phyloP scores from a whole-genome alignment of 2,329 filamentous ascomycete species.

The Trichoderma citrinoviride region DNA sequence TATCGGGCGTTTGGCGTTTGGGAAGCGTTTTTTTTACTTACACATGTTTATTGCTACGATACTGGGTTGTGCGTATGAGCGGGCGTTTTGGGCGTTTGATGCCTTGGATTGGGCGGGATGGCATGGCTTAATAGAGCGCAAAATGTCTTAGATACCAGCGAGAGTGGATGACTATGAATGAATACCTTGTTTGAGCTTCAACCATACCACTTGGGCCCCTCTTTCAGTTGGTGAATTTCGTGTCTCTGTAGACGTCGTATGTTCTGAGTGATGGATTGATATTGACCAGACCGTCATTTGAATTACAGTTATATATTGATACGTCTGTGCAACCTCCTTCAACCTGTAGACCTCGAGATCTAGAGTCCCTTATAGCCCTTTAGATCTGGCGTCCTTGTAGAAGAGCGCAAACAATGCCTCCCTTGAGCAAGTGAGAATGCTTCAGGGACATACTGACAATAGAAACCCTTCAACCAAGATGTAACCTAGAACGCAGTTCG shows the following conservation, averaged over 20 bases:
- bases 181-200: neutral
- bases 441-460: too few relatives aligned
- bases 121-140: conserved; percentile 10
- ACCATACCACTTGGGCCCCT: neutral
- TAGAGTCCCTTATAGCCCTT: neutral
- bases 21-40: neutral
- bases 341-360: neutral
- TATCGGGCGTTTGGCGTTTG: too few relatives aligned
- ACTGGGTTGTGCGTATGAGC: conserved; percentile 15
- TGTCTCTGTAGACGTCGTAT: too few relatives aligned
- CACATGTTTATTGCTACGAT: neutral
- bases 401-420: neutral
- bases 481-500: too few relatives aligned
- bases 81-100: conserved; percentile 23
- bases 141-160: conserved; percentile 15
- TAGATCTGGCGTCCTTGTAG: too few relatives aligned
- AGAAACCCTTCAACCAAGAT: too few relatives aligned
- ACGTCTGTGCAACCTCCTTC: neutral
- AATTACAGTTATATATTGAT: neutral
- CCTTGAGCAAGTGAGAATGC: neutral
- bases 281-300: too few relatives aligned
- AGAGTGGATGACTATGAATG: neutral
- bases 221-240: too few relatives aligned
- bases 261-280: rapidly evolving
- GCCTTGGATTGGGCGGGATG: neutral